Evolutionary conservation across 1,284 basidiomycete species (phyloP).

Genomic region (Cystobasidium slooffiae): DNA sequence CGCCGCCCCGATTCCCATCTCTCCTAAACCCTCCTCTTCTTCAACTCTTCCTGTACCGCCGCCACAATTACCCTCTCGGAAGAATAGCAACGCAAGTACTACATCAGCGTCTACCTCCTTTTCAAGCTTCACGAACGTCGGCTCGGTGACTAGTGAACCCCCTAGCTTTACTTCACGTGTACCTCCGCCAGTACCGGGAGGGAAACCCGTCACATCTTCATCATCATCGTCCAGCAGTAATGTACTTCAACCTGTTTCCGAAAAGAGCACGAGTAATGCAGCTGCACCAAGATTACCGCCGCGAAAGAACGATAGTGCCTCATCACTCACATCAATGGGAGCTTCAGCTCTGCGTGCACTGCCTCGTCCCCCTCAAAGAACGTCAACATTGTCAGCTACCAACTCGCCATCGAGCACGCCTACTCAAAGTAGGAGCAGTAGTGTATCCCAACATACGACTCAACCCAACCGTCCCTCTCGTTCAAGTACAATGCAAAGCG

Average conservation of each 20-base stretch:
- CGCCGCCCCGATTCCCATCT: neutral
- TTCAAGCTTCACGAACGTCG: slow-evolving; percentile 12
- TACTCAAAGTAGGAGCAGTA: neutral
- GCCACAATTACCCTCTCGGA: neutral
- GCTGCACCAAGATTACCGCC: slow-evolving; percentile 10
- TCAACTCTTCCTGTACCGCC: neutral
- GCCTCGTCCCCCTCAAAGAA: slow-evolving; percentile 6
- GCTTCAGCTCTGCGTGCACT: neutral
- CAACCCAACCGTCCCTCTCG: neutral
- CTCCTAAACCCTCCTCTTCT: neutral
- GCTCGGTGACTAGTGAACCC: neutral
- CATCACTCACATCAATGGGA: neutral
- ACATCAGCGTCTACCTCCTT: slow-evolving; percentile 4
- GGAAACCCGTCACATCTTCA: neutral
- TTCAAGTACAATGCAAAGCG: neutral
- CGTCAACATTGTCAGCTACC: neutral
- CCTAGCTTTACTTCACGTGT: neutral
- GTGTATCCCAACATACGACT: neutral
- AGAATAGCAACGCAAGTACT: slow-evolving; percentile 12
- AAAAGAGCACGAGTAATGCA: neutral
- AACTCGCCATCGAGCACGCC: neutral
- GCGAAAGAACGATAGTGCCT: neutral
- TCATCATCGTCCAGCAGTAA: neutral
- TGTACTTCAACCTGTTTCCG: neutral
- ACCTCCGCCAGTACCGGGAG: slow-evolving; percentile 8